Evolutionary conservation across 805 yeast species (phyloP), one percentile per base, ranked within the genome.

Genomic region (Nakazawaea molendinolei): DNA sequence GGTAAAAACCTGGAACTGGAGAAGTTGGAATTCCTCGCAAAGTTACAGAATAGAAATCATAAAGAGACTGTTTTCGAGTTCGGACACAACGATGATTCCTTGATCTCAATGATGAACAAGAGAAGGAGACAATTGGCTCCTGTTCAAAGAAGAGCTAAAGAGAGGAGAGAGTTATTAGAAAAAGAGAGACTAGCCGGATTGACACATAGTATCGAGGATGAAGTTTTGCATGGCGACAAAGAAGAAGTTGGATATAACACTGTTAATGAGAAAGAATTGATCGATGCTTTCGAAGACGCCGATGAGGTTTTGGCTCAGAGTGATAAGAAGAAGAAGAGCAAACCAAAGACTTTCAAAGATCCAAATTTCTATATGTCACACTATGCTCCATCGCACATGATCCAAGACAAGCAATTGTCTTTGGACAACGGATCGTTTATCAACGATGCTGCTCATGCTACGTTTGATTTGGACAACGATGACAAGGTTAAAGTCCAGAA

Each of bases 1-100:
- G 94, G 94, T 16, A 69, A 73, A 21, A 86, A 86, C 51, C 55
- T 69, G 36, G 95, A 85, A 47, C 69, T 68, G 44, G 92, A 83
- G 47, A 85, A 84, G 53, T 68, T 81, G 18, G 69, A 60, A 28
- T 79, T 92, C 50, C 67, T 92, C 45, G 83, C 76, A 5, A 76
- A 77, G 48, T 63, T 92, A 42, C 74, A 76, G 41, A 71, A 84
- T 46, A 69, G 96, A 52, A 56, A 65, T 28, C 65, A 76, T 34
- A 81, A 85, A 49, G 97, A 92, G 54, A 92, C 98, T 0, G 97
- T 92, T 3, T 92, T 92, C 55, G 99, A 92, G 58, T 82, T 87
- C 58, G 74, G 78, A 42, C 75, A 79, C 50, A 70, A 67, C 34
- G 85, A 79, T 45, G 80, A 80, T 44, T 72, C 78, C 33, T 67